A percentile compares a stretch with the other conserved stretches of the same genome.
These are phyloP conservation scores for Ogataea glucozyma DNA, from an alignment of 805 yeast genomes.

Conservation along the genomic window DNA sequence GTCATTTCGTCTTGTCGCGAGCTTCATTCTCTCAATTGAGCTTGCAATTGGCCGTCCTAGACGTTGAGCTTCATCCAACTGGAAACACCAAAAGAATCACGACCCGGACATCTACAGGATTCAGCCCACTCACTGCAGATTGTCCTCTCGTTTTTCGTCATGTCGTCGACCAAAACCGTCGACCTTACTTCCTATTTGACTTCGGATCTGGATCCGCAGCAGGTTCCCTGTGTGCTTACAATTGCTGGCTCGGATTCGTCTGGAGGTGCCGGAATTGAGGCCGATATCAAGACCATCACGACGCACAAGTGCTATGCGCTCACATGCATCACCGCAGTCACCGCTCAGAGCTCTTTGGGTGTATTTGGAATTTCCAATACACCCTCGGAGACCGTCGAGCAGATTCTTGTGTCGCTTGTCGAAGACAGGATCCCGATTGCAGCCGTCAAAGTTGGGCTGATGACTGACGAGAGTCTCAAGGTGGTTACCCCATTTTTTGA, in stretches of 20 bases:
- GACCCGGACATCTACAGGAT: too few relatives aligned
- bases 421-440: slow-evolving; percentile 59
- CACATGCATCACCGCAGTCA: slow-evolving; percentile 76
- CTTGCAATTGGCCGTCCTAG: too few relatives aligned
- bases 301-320: slow-evolving; percentile 79
- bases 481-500: slow-evolving; percentile 34
- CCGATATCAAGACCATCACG: slow-evolving; percentile 79
- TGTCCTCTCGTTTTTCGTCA: too few relatives aligned
- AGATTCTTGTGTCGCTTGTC: slow-evolving; percentile 55
- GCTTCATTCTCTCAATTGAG: too few relatives aligned
- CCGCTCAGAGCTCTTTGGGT: slow-evolving; percentile 72
- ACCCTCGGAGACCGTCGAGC: slow-evolving; percentile 44
- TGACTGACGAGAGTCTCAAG: slow-evolving; percentile 49
- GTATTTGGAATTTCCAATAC: slow-evolving; percentile 46
- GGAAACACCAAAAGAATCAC: too few relatives aligned
- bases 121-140: too few relatives aligned
- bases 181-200: slow-evolving; percentile 13
- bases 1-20: too few relatives aligned
- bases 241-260: slow-evolving; percentile 82
- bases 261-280: slow-evolving; percentile 95
- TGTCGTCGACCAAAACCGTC: slow-evolving; percentile 3
- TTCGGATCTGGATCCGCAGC: slow-evolving; percentile 9
- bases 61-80: too few relatives aligned
- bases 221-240: slow-evolving; percentile 43
- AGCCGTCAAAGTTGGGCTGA: slow-evolving; percentile 80